Conservation (phyloP, 345 rosid genomes). For the Hibiscus trionum region DNA sequence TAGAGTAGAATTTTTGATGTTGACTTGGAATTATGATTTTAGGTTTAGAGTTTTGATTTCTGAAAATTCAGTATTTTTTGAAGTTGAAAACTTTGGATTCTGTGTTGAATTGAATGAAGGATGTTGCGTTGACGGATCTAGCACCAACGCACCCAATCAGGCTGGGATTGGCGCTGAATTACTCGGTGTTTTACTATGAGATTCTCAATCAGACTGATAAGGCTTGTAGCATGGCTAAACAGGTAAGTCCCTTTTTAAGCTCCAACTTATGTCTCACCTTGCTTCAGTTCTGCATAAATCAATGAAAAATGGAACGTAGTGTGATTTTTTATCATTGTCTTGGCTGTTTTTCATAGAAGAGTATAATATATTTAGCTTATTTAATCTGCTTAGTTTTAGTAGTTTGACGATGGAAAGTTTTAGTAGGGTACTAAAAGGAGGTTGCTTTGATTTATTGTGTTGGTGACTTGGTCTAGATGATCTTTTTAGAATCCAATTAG, state of each 20-base stretch:
- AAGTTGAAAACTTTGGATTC: neutral
- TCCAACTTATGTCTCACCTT: neutral
- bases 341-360: neutral
- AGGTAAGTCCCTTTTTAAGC: constrained; percentile 31
- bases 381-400: neutral
- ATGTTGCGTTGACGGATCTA: constrained; percentile 63
- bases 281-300: neutral
- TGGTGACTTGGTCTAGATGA: neutral
- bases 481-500: neutral
- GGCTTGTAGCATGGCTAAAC: constrained; percentile 95
- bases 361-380: neutral
- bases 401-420: neutral
- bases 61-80: neutral
- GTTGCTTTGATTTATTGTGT: neutral
- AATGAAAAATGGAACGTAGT: neutral
- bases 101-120: constrained; percentile 28
- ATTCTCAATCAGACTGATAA: constrained; percentile 85
- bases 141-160: constrained; percentile 92
- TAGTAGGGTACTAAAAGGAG: neutral
- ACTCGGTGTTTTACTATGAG: constrained; percentile 86
- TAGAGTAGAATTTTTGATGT: neutral
- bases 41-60: neutral
- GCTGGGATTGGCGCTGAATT: constrained; percentile 77
- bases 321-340: neutral
- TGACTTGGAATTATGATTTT: neutral